Base-by-base conservation (phyloP, 129 eudicot genomes). In the Silybum marianum region DNA sequence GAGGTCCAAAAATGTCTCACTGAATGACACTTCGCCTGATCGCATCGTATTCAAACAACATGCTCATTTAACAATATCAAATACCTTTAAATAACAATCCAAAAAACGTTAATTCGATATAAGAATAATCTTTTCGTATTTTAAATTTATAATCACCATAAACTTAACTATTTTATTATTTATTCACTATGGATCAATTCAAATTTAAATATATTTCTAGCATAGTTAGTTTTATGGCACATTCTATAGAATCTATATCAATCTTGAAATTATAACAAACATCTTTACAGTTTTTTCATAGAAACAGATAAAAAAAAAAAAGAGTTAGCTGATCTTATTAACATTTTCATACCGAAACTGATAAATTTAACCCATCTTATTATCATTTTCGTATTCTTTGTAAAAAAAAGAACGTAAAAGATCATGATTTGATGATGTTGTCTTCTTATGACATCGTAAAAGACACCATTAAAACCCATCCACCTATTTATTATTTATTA, bases 381-480 rank as follows among this genome's bases (percentile, higher is more conserved):
- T 51, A 51, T 3, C 19, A 10, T 51, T 13, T 3, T 51, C 13
- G 62, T 51, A 51, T 19, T n/a, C 63, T 51, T 51, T 51, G 63
- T 46, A 51, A 13, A 51, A 13, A 51, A 51, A 51, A 51, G 62
- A 51, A 51, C 62, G 21, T 51, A 51, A 51, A 14, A 19, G 10
- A 51, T 51, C 8, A 51, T 51, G 63, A 9, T 62, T 62, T 10
- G 26, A n/a, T 62, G 13, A 21, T 19, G 3, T 62, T 21, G 69
- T 62, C 85, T 77, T 83, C 22, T 60, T 38, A 60, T 24, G 34
- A 48, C 68, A 77, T 83, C 74, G 78, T 77, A 83, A 70, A 82
- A 71, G 82, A 83, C 82, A 70, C 78, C 77, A 76, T 36, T 76
- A 82, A 81, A 82, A 75, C 77, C 77, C 86, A 58, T 76, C 86